Base-by-base conservation (phyloP, 352 stramenopile genomes). In the Globisporangium irregulare region DNA sequence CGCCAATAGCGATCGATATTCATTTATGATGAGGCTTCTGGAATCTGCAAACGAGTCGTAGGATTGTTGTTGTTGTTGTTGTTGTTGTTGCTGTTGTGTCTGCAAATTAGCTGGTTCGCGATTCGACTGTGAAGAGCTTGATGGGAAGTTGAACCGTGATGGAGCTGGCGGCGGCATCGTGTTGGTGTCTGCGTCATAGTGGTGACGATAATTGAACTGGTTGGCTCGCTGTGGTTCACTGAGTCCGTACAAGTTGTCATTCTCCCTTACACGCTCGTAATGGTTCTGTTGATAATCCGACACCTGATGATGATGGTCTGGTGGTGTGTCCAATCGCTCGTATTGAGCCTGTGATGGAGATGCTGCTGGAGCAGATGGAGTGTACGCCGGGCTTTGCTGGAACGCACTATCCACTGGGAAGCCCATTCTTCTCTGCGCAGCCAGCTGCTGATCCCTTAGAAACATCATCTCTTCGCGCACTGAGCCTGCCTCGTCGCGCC, bases 1-100 rank as follows among this genome's bases (percentile, higher is more conserved):
- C 22, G 64, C 57, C 43, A 94, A 62, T 0, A 94, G 69, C n/a
- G 70, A 70, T 1, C 81, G 80, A 61, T 94, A 94, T 36, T 94
- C 84, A 18, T 85, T 75, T 27, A 86, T 78, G 1, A 90, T 73
- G 34, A 77, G 69, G 20, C 62, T 34, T 7, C 64, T 46, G 6
- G 66, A 70, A 0, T 62, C 59, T 2, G 36, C 41, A 15, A 71
- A 65, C 27, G 59, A 48, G 7, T 70, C 46, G 2, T 72, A 24
- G 12, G 64, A n/a, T 72, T 71, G 54, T 36, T 62, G 27, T 3
- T 70, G 64, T 22, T 46, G 57, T n/a, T 74, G 69, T 9, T 74
- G 56, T 18, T 74, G 69, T 9, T 74, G 56, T 0, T 74, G 67
- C 27, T 76, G 29, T 61, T 32, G 70, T 46, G 38, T 7, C 53